Percentiles rank a stretch among this genome's conserved stretches.
These are phyloP conservation scores for Xylaria sp. DNA, from an alignment of 2,329 filamentous ascomycete genomes.

Conservation along the genomic window DNA sequence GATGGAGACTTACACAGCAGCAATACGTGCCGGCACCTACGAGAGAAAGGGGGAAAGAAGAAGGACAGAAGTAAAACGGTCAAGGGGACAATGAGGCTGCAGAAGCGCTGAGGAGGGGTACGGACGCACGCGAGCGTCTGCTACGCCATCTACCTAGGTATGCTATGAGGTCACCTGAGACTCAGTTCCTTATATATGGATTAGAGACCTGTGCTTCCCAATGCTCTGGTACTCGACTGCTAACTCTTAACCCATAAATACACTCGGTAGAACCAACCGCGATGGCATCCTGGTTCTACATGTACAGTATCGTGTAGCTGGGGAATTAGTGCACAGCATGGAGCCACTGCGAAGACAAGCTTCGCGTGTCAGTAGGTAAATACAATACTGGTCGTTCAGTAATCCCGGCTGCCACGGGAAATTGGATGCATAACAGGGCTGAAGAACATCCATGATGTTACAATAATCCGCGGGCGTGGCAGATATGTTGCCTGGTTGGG, in stretches of 20 bases:
- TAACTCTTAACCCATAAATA: too few relatives aligned
- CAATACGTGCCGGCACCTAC: conserved; percentile 28
- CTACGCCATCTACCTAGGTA: conserved; percentile 16
- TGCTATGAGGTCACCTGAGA: too few relatives aligned
- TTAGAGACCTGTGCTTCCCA: too few relatives aligned
- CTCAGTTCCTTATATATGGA: too few relatives aligned
- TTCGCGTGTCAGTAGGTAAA: neutral
- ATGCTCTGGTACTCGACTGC: too few relatives aligned
- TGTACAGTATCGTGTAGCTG: too few relatives aligned
- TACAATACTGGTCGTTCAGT: neutral
- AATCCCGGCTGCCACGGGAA: neutral
- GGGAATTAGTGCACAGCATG: neutral
- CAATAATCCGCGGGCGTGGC: too few relatives aligned
- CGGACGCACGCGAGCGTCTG: conserved; percentile 30
- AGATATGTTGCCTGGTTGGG: neutral
- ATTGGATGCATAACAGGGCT: neutral
- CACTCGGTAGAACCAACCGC: too few relatives aligned
- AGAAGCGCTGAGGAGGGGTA: conserved; percentile 26
- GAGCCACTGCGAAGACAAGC: neutral
- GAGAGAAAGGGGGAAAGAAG: neutral
- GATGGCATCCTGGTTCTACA: too few relatives aligned
- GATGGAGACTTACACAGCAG: conserved; percentile 20
- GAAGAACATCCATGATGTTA: neutral
- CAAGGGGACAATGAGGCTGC: conserved; percentile 29
- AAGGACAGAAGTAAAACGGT: conserved; percentile 33